phyloP scores from a whole-genome alignment of 768 basidiomycete species.

The Boletus sensibilis region DNA sequence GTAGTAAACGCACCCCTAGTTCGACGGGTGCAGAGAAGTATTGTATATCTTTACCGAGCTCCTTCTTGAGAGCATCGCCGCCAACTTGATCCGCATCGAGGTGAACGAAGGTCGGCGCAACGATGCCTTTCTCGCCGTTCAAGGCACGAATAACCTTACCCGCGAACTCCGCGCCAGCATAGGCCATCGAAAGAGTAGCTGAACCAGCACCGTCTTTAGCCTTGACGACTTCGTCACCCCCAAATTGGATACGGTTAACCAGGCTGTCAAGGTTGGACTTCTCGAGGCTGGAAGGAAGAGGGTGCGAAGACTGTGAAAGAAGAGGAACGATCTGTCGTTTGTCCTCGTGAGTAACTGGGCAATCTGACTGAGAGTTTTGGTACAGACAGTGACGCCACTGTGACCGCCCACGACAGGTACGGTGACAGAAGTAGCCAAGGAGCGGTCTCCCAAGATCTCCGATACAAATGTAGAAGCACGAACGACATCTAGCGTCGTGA shows the following conservation, averaged over 20 bases:
- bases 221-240: slow-evolving; percentile 97
- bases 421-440: slow-evolving; percentile 57
- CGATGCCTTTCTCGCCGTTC: slow-evolving; percentile 84
- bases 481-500: slow-evolving; percentile 96
- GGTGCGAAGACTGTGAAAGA: slow-evolving; percentile 84
- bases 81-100: slow-evolving; percentile 69
- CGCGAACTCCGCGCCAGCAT: slow-evolving; percentile 90
- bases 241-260: slow-evolving; percentile 87
- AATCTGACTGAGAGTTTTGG: background rate
- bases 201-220: slow-evolving; percentile 92
- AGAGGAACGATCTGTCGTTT: slow-evolving; percentile 78
- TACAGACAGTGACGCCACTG: slow-evolving; percentile 80
- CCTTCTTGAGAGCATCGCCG: slow-evolving; percentile 70
- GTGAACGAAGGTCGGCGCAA: slow-evolving; percentile 83
- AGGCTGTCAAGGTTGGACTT: slow-evolving; percentile 54
- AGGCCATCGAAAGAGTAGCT: slow-evolving; percentile 96
- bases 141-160: slow-evolving; percentile 78
- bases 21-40: slow-evolving; percentile 90
- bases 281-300: slow-evolving; percentile 61
- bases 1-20: slow-evolving; percentile 63
- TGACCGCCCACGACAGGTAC: slow-evolving; percentile 96
- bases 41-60: slow-evolving; percentile 71
- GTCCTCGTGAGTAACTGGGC: slow-evolving; percentile 6
- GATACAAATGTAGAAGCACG: slow-evolving; percentile 96
- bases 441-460: slow-evolving; percentile 66